These are phyloP conservation scores for Volvox reticuliferus DNA, from an alignment of 139 green algal species.

Conservation along the genomic window DNA sequence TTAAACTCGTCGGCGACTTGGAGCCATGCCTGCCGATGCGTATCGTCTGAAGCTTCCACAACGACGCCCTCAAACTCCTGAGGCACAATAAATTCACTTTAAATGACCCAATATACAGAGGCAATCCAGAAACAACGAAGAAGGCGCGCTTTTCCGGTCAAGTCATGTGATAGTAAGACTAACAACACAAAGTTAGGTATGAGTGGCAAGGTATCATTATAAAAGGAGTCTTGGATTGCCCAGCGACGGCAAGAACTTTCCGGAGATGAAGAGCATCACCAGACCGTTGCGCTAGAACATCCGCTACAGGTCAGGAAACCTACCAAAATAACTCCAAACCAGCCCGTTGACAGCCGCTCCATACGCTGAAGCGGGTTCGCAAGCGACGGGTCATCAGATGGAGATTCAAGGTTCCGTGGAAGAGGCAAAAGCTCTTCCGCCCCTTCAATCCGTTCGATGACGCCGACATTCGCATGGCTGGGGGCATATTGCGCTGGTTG, in stretches of 20 bases:
- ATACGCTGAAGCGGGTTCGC: constrained; percentile 81
- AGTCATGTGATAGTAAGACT: too few species aligned
- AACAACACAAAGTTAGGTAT: too few species aligned
- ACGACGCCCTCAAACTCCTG: constrained; percentile 90
- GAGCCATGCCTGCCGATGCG: constrained; percentile 81
- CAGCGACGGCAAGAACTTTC: too few species aligned
- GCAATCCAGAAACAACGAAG: too few species aligned
- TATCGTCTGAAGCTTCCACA: constrained; percentile 71
- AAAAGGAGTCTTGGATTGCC: too few species aligned
- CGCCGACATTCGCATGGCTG: constrained; percentile 9
- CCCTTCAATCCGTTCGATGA: background rate
- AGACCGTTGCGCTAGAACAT: background rate
- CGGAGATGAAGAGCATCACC: background rate
- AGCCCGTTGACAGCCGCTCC: constrained; percentile 84
- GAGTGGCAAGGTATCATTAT: too few species aligned
- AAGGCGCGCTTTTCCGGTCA: too few species aligned
- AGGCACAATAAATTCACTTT: background rate
- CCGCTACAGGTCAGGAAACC: constrained; percentile 77
- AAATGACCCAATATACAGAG: too few species aligned
- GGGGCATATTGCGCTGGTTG: constrained; percentile 19
- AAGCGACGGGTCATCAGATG: constrained; percentile 56
- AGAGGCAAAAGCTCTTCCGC: constrained; percentile 4
- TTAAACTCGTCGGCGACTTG: constrained; percentile 87
- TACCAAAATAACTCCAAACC: constrained; percentile 95
- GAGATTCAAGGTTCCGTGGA: constrained; percentile 3